These are phyloP conservation scores for Entomophthora muscae DNA, from an alignment of 371 early-diverging fungal species.

Conservation along the genomic window DNA sequence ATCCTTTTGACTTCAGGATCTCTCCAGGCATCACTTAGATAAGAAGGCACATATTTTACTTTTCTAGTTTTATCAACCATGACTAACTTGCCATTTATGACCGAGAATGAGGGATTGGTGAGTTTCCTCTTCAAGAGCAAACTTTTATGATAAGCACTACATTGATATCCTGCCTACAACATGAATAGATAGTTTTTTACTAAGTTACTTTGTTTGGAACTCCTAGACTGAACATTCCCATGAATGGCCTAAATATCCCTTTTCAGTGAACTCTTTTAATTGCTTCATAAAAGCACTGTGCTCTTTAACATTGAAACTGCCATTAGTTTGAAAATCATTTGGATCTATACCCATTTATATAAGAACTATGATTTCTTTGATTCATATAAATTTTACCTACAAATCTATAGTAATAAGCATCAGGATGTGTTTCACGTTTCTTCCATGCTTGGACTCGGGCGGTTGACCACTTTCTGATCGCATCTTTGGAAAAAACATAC, in stretches of 20 bases:
- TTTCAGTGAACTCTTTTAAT: constrained; percentile 28
- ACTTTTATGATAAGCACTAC: constrained; percentile 37
- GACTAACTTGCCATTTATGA: constrained; percentile 29
- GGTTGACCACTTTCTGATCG: constrained; percentile 32
- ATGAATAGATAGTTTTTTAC: neutral
- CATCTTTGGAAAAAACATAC: constrained; percentile 28
- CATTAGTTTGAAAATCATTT: constrained; percentile 34
- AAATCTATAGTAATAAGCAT: constrained; percentile 54
- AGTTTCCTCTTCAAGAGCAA: constrained; percentile 25
- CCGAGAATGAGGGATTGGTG: constrained; percentile 26
- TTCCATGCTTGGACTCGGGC: constrained; percentile 43
- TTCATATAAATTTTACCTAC: constrained; percentile 30
- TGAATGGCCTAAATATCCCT: constrained; percentile 28
- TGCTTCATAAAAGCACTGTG: constrained; percentile 29
- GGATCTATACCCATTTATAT: constrained; percentile 17
- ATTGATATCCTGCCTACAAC: constrained; percentile 35
- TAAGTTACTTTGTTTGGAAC: constrained; percentile 28
- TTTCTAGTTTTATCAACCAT: constrained; percentile 18
- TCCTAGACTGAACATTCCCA: constrained; percentile 36
- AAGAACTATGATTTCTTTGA: no score
- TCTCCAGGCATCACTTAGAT: constrained; percentile 32
- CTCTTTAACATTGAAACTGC: constrained; percentile 26
- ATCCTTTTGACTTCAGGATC: constrained; percentile 25
- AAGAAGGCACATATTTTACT: constrained; percentile 19
- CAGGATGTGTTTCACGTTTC: constrained; percentile 24